Percentiles rank a stretch among this genome's conserved stretches.
Evolutionary conservation across 257 asterid species (phyloP).

Genomic region (Knoxia roxburghii): DNA sequence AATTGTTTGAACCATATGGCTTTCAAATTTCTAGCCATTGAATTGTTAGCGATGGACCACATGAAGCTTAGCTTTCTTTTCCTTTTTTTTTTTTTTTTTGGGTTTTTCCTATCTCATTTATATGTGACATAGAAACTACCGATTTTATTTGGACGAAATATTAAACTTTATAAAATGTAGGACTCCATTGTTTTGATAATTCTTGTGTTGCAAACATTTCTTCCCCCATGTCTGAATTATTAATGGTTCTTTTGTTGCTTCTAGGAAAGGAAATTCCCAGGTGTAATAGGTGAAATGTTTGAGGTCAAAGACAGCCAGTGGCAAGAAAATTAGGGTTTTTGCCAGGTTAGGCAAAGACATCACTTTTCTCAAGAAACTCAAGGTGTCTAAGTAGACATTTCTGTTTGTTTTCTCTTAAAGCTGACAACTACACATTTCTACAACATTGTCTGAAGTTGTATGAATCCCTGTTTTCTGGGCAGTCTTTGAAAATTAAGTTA

Average conservation of each 20-base stretch:
- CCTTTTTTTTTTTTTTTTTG: too few species aligned
- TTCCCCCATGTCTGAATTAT: too few species aligned
- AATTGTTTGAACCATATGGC: conserved; percentile 5
- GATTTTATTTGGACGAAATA: background rate
- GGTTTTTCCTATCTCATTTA: conserved; percentile 5
- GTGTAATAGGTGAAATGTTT: conserved; percentile 11
- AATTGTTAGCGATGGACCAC: conserved; percentile 35
- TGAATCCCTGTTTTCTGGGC: conserved; percentile 18
- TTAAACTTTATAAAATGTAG: background rate
- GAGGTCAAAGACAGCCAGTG: conserved; percentile 1
- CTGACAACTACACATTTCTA: conserved; percentile 14
- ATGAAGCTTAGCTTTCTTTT: conserved; percentile 12
- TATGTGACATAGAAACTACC: conserved; percentile 16
- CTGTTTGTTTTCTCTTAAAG: conserved; percentile 23
- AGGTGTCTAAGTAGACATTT: conserved; percentile 13
- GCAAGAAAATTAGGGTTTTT: conserved; percentile 21
- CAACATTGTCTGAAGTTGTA: conserved; percentile 7
- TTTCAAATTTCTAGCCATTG: conserved; percentile 12
- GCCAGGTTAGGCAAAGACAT: conserved; percentile 14
- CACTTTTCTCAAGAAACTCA: conserved; percentile 10
- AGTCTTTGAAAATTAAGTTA: conserved; percentile 9
- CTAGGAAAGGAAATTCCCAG: conserved; percentile 16
- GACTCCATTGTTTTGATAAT: conserved; percentile 17
- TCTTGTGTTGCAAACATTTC: conserved; percentile 4
- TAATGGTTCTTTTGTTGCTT: conserved; percentile 23